phyloP scores from a whole-genome alignment of 1,284 basidiomycete species.

The Agroathelia rolfsii region DNA sequence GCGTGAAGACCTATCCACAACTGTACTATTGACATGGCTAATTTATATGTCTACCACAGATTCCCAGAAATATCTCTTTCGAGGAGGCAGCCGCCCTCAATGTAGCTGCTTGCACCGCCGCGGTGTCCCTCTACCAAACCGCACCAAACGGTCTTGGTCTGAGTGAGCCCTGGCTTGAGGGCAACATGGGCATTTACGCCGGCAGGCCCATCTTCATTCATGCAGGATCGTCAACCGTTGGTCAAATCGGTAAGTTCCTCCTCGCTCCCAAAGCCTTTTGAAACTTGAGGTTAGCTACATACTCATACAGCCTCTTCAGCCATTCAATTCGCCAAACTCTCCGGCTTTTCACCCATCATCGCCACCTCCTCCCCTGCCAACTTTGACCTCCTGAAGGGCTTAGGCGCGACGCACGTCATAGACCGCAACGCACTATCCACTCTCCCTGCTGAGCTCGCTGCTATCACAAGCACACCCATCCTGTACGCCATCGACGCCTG shows the following conservation, averaged over 20 bases:
- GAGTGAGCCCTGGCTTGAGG: no score
- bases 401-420: constrained; percentile 41
- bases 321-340: constrained; percentile 35
- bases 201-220: constrained; percentile 23
- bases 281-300: constrained; percentile 5
- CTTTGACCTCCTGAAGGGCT: constrained; percentile 28
- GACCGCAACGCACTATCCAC: constrained; percentile 19
- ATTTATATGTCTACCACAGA: no score
- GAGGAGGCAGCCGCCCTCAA: no score
- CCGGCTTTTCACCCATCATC: constrained; percentile 39
- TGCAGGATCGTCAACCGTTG: constrained; percentile 28
- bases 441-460: constrained; percentile 12
- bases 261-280: background rate
- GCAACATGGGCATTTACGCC: constrained; percentile 18
- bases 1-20: no score
- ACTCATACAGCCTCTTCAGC: constrained; percentile 10
- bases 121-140: no score
- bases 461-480: constrained; percentile 9
- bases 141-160: no score
- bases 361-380: constrained; percentile 36
- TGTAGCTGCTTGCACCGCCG: no score
- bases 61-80: no score
- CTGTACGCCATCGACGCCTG: constrained; percentile 22
- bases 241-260: constrained; percentile 21
- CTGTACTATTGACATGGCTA: no score